These are phyloP conservation scores for Actinomucor elegans DNA, from an alignment of 371 early-diverging fungal genomes.

Conservation along the genomic window DNA sequence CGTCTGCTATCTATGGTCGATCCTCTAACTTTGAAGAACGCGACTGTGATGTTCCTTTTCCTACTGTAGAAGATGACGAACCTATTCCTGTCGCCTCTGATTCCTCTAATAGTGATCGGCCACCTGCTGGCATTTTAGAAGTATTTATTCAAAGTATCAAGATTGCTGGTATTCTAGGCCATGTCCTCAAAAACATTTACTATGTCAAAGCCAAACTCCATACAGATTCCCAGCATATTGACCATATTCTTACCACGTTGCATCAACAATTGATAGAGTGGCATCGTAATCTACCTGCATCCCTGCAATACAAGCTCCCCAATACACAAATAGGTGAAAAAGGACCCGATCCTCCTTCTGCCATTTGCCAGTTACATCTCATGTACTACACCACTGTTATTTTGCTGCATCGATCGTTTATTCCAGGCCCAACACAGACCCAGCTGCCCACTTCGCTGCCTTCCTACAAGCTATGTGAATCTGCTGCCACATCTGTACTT, in stretches of 20 bases:
- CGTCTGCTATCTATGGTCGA: slow-evolving; percentile 44
- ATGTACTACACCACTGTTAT: slow-evolving; percentile 41
- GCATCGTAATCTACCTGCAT: slow-evolving; percentile 39
- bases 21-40: slow-evolving; percentile 43
- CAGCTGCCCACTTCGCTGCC: slow-evolving; percentile 31
- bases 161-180: slow-evolving; percentile 43
- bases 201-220: slow-evolving; percentile 36
- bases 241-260: slow-evolving; percentile 34
- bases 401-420: slow-evolving; percentile 44
- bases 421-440: slow-evolving; percentile 29
- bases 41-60: slow-evolving; percentile 50
- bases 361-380: slow-evolving; percentile 46
- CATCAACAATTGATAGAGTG: slow-evolving; percentile 44
- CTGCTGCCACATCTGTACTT: slow-evolving; percentile 46
- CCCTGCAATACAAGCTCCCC: slow-evolving; percentile 37
- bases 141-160: slow-evolving; percentile 39
- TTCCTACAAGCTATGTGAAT: slow-evolving; percentile 45
- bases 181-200: slow-evolving; percentile 45
- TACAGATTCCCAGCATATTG: slow-evolving; percentile 30
- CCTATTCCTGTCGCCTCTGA: slow-evolving; percentile 10
- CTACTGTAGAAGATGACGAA: slow-evolving; percentile 45
- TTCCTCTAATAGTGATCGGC: slow-evolving; percentile 15
- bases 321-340: slow-evolving; percentile 24
- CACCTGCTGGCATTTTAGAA: slow-evolving; percentile 28
- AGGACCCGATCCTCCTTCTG: slow-evolving; percentile 25